These are phyloP conservation scores for Tetraselmis striata DNA, from an alignment of 139 green algal genomes.

Conservation along the genomic window DNA sequence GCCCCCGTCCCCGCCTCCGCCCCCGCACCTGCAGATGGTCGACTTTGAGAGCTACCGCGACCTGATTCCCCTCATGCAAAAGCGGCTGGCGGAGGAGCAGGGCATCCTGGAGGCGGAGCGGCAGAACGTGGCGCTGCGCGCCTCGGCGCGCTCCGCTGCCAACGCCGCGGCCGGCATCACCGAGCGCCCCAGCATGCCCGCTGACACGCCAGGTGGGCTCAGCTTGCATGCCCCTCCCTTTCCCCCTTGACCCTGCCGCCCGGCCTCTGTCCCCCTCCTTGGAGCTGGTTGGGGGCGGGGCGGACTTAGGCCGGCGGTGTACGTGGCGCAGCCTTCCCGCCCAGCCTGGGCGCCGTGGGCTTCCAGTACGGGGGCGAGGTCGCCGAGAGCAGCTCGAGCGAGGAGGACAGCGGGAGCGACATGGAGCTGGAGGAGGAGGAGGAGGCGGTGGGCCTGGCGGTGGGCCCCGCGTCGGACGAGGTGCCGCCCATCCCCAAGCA, in stretches of 20 bases:
- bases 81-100: constrained; percentile 32
- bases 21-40: constrained; percentile 50
- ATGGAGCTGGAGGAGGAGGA: constrained; percentile 34
- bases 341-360: constrained; percentile 34
- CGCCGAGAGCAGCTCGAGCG: neutral
- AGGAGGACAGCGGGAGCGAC: constrained; percentile 4
- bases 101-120: constrained; percentile 30
- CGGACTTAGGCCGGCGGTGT: too few relatives aligned
- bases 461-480: neutral
- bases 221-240: too few relatives aligned
- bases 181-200: neutral
- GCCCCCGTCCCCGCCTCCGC: too few relatives aligned
- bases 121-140: constrained; percentile 54
- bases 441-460: constrained; percentile 24
- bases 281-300: too few relatives aligned
- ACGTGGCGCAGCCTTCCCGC: neutral
- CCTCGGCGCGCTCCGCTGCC: constrained; percentile 31
- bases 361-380: constrained; percentile 46
- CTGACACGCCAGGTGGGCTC: neutral
- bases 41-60: constrained; percentile 63
- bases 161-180: constrained; percentile 18
- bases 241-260: too few relatives aligned
- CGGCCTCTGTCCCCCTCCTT: too few relatives aligned
- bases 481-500: too few relatives aligned
- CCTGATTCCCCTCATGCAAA: constrained; percentile 44